Base-by-base conservation (phyloP, 78 protist genomes). In the Carpediemonas membranifera region DNA sequence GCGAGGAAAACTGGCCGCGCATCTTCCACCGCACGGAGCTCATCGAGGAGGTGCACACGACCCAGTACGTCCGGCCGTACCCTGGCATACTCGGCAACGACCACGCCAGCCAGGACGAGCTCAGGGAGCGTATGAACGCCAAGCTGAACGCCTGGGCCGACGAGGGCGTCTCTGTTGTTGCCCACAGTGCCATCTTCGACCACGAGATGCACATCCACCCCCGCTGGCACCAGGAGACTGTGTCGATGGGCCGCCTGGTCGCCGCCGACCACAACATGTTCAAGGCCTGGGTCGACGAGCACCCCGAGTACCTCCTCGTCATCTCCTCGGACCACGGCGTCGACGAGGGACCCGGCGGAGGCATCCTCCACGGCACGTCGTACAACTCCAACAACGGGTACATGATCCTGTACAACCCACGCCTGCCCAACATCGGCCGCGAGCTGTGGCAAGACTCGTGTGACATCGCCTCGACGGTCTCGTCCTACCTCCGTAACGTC, bases 151-250 rank as follows among this genome's bases (percentile, higher is more conserved):
- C 14, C 13, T 13, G 30, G 33, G 33, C 30, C 30, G 27, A 57
- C 30, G 7, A 36, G 61, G 13, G 13, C 14, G 61, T 34, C 13
- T 57, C 61, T 13, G 13, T 57, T 13, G 7, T 57, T 57, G 61
- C 61, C 33, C 61, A 57, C 33, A 57, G 61, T 57, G 61, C 47
- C 14, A 36, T 57, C 7, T 57, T 57, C 33, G 61, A 57, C 33
- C 61, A 57, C 13, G 61, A 34, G 7, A 36, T 36, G 14, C 61
- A 57, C 61, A 15, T 24, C 14, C n/a, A n/a, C n/a, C n/a, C n/a
- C n/a, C n/a, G n/a, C n/a, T n/a, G n/a, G n/a, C n/a, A n/a, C n/a
- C n/a, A n/a, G n/a, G n/a, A n/a, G n/a, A n/a, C n/a, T n/a, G n/a
- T n/a, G n/a, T n/a, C n/a, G n/a, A n/a, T n/a, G n/a, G n/a, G n/a